phyloP scores from a whole-genome alignment of 208 protist species.

The Entamoeba invadens region DNA sequence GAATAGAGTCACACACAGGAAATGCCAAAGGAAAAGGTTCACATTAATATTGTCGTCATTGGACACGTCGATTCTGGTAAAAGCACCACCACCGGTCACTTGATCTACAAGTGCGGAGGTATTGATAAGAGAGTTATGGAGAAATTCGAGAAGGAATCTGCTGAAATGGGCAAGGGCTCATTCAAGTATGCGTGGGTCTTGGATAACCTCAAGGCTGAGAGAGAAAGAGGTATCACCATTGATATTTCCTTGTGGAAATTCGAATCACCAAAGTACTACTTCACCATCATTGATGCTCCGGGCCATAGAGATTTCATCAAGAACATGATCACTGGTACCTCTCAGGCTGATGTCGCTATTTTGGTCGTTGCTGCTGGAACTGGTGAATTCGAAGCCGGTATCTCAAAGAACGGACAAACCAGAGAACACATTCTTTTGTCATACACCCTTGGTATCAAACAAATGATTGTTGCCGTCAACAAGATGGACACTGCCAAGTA shows the following conservation, averaged over 20 bases:
- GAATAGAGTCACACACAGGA: too few relatives aligned
- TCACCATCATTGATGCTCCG: constrained; percentile 97
- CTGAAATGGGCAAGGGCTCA: constrained; percentile 54
- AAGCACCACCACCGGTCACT: constrained; percentile 22
- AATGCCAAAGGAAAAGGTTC: constrained; percentile 2
- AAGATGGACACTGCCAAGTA: constrained; percentile 49
- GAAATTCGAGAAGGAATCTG: constrained; percentile 8
- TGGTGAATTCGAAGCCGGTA: constrained; percentile 63
- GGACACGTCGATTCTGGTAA: constrained; percentile 17
- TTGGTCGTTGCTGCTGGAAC: constrained; percentile 60
- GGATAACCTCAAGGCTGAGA: constrained; percentile 94
- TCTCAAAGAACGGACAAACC: constrained; percentile 53
- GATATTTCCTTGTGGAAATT: constrained; percentile 88
- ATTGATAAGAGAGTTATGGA: constrained; percentile 10
- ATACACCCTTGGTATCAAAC: constrained; percentile 36
- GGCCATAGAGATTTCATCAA: constrained; percentile 98
- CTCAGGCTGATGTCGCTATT: constrained; percentile 64
- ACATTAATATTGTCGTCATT: constrained; percentile 2
- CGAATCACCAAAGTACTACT: constrained; percentile 85
- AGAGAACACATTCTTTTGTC: neutral
- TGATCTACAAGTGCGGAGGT: constrained; percentile 28
- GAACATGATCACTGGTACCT: constrained; percentile 97
- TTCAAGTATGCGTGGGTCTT: constrained; percentile 87
- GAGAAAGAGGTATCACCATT: constrained; percentile 96
- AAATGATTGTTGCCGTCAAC: constrained; percentile 68